Evolutionary conservation across 306 rosid species (phyloP), one percentile per base, ranked within the genome.

Genomic region (Ormosia emarginata): DNA sequence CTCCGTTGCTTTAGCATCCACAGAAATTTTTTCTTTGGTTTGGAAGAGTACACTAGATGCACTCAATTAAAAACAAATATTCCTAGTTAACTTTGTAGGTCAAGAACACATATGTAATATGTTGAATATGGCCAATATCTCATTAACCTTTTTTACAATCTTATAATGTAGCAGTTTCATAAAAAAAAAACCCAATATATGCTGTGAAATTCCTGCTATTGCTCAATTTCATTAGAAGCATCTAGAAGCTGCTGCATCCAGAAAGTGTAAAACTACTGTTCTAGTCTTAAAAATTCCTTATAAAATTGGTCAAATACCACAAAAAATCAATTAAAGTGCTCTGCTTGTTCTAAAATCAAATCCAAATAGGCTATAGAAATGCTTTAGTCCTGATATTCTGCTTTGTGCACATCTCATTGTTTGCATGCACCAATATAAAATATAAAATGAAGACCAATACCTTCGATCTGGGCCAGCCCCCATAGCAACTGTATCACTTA

Each of bases 391-490:
- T 65, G 61, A 78, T 78, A 6, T 68, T 57, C 80, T 11, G 12
- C 56, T 13, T 7, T 71, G 49, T 12, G 7, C 52, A 24, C 78
- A 63, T 49, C 70, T 62, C 13, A 13, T 58, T 59, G 50, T 65
- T 73, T 12, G 39, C 36, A 30, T 5, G 11, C 58, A 62, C 56
- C 49, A 50, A n/a, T 46, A 55, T 62, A 63, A 75, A 83, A 67
- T 11, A 78, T 37, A 79, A 78, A 3, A 79, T 29, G 47, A 81
- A 7, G 68, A 32, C 24, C 85, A 75, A 73, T 90, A 95, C 98
- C 99, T 95, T 81, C 97, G 85, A 91, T 95, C 99, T 30, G 97
- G 97, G 56, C 98, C 98, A 33, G 88, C 89, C 83, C 98, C 99
- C 2, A 76, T 80, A 75, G 98, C 91, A 83, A 95, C 98, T 37